Conservation (phyloP, 2,329 filamentous ascomycete genomes). For the Acephala macrosclerotiorum region DNA sequence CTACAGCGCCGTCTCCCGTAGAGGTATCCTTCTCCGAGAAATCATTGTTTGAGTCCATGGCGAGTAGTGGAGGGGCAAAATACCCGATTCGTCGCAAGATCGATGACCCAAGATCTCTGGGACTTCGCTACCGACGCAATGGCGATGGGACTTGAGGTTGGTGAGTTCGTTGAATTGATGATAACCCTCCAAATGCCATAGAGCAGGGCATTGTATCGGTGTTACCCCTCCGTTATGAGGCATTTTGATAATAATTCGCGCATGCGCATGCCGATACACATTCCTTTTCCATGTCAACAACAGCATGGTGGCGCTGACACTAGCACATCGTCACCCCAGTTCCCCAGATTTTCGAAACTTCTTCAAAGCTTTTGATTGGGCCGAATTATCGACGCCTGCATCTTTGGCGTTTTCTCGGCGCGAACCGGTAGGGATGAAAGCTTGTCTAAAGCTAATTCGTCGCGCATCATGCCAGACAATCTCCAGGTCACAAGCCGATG, state of each 20-base stretch:
- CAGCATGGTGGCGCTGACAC: not conserved
- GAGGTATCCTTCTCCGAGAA: not conserved
- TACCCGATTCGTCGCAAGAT: not conserved
- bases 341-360: constrained; percentile 6
- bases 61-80: not conserved
- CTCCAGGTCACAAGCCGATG: not conserved
- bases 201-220: not conserved
- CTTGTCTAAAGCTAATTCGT: not conserved
- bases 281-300: not conserved
- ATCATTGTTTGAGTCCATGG: not conserved
- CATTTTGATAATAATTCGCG: not conserved
- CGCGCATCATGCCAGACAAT: not conserved
- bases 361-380: not conserved
- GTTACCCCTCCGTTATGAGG: constrained; percentile 6
- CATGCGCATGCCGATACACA: constrained; percentile 1
- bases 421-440: not conserved
- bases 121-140: not conserved
- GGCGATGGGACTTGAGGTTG: not conserved
- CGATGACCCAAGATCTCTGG: not conserved
- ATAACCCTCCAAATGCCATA: not conserved
- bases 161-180: not conserved
- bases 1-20: not conserved
- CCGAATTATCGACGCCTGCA: not conserved
- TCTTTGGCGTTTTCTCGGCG: not conserved
- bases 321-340: constrained; percentile 2